Conservation (phyloP, 768 basidiomycete species). For the Gelatoporia subvermispora region DNA sequence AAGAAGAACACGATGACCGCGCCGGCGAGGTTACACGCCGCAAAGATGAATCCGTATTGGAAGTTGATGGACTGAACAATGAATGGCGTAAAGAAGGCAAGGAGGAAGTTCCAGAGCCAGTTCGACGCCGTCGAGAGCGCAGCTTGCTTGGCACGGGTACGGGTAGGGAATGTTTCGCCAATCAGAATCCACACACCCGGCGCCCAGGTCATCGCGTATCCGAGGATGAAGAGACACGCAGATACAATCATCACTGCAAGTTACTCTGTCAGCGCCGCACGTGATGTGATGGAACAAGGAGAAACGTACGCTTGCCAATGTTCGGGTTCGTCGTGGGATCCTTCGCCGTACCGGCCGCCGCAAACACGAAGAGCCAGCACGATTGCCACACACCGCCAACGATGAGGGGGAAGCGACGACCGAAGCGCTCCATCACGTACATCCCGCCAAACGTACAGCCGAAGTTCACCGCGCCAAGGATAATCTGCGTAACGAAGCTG, state of each 20-base stretch:
- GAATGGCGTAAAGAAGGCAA: slow-evolving; percentile 79
- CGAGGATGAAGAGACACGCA: slow-evolving; percentile 67
- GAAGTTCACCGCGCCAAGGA: slow-evolving; percentile 72
- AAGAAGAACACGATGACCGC: slow-evolving; percentile 64
- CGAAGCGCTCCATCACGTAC: slow-evolving; percentile 72
- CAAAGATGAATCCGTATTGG: slow-evolving; percentile 69
- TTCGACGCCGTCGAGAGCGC: slow-evolving; percentile 60
- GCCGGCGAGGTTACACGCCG: slow-evolving; percentile 57
- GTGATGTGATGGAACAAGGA: neutral
- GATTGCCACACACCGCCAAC: slow-evolving; percentile 68
- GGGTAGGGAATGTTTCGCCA: slow-evolving; percentile 71
- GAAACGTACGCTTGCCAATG: slow-evolving; percentile 48
- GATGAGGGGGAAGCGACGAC: slow-evolving; percentile 60
- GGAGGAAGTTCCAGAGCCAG: slow-evolving; percentile 67
- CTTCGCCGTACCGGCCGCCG: slow-evolving; percentile 62
- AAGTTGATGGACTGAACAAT: slow-evolving; percentile 53
- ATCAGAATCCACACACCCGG: slow-evolving; percentile 76
- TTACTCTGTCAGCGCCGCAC: neutral
- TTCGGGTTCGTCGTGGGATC: slow-evolving; percentile 41
- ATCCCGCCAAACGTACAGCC: slow-evolving; percentile 67
- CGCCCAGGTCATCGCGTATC: slow-evolving; percentile 68
- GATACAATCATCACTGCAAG: slow-evolving; percentile 38
- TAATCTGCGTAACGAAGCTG: slow-evolving; percentile 69
- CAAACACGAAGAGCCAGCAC: slow-evolving; percentile 68
- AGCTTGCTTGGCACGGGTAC: slow-evolving; percentile 68